Evolutionary conservation across 495 filamentous ascomycete genomes (phyloP).

Genomic region (Lepidopterella palustris): DNA sequence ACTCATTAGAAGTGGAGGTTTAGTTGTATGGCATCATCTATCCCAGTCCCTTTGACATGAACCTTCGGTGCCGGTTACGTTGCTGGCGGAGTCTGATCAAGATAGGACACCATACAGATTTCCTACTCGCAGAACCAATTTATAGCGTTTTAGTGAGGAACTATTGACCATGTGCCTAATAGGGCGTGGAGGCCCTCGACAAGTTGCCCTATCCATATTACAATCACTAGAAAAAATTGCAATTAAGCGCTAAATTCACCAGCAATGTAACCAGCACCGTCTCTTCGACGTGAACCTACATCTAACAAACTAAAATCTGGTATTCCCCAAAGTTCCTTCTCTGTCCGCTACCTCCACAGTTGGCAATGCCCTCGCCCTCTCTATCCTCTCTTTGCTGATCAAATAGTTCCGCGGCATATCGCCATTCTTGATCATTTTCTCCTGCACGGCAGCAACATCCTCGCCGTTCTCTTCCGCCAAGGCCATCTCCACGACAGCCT

Average conservation of each 20-base stretch:
- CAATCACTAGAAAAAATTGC: no score
- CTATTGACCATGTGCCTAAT: no score
- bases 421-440: constrained; percentile 16
- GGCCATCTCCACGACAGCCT: constrained; percentile 60
- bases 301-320: neutral
- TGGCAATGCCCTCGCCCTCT: constrained; percentile 24
- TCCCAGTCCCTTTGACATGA: no score
- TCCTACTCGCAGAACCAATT: no score
- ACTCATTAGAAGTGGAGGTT: no score
- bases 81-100: no score
- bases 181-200: no score
- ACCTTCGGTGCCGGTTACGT: no score
- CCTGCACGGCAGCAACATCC: constrained; percentile 11
- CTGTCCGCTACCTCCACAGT: constrained; percentile 27
- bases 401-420: constrained; percentile 32
- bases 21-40: no score
- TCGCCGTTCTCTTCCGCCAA: constrained; percentile 34
- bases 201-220: no score
- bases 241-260: neutral
- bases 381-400: constrained; percentile 32
- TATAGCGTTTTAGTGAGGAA: no score
- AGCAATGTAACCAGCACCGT: neutral
- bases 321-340: constrained; percentile 7
- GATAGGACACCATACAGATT: no score
- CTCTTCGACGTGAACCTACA: neutral